Evolutionary conservation across 176 grass and related monocot genomes (phyloP).

Genomic region (Guadua angustifolia): DNA sequence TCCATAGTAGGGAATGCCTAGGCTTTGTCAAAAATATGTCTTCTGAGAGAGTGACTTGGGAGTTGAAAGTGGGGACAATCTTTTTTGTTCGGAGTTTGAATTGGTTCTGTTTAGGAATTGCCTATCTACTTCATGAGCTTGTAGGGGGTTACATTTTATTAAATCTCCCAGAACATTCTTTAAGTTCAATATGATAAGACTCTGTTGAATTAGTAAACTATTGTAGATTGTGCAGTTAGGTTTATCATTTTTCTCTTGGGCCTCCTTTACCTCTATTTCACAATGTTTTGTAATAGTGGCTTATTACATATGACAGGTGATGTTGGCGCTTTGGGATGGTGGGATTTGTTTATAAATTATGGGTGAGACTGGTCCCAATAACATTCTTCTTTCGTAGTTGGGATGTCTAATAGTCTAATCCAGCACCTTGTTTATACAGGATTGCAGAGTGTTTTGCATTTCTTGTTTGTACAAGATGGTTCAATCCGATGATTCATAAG

Average conservation of each 20-base stretch:
- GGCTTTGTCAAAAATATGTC: background rate
- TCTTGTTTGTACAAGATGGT: constrained; percentile 96
- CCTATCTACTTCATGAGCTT: background rate
- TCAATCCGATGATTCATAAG: constrained; percentile 95
- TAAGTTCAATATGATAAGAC: constrained; percentile 1
- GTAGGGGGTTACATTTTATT: background rate
- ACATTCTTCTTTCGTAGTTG: constrained; percentile 32
- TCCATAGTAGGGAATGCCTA: constrained; percentile 4
- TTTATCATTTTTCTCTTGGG: background rate
- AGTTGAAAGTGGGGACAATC: background rate
- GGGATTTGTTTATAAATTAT: constrained; percentile 96
- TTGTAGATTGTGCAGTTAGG: background rate
- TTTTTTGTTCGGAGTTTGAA: constrained; percentile 13
- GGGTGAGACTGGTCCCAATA: constrained; percentile 60
- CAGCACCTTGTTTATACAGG: constrained; percentile 53
- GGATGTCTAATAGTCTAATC: constrained; percentile 43
- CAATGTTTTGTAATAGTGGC: constrained; percentile 19
- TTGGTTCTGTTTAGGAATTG: background rate
- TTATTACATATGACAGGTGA: constrained; percentile 69
- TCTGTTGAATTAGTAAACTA: background rate
- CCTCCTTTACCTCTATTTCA: constrained; percentile 21
- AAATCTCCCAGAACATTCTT: constrained; percentile 5
- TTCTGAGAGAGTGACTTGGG: background rate
- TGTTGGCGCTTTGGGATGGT: constrained; percentile 84
- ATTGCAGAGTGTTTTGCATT: constrained; percentile 97